Conservation (phyloP, 2,329 filamentous ascomycete species). For the Celoporthe dispersa region DNA sequence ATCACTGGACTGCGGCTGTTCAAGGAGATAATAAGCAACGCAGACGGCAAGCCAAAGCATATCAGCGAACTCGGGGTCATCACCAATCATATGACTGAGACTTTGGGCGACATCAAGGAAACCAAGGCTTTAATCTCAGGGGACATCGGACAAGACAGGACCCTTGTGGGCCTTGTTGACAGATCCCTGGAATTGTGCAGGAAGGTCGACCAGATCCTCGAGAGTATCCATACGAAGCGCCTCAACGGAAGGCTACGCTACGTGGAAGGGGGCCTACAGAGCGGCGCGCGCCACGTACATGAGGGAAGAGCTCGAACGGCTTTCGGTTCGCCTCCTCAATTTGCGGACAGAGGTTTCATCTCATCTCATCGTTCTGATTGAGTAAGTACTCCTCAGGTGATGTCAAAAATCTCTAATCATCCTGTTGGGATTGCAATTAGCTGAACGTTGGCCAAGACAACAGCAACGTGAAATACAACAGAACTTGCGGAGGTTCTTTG, state of each 20-base stretch:
- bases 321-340: not conserved
- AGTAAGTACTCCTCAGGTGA: not conserved
- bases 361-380: conserved; percentile 11
- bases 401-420: no score
- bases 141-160: not conserved
- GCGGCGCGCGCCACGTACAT: conserved; percentile 1
- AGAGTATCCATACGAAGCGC: not conserved
- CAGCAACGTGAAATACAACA: conserved; percentile 16
- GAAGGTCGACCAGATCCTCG: not conserved
- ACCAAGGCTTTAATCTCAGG: not conserved
- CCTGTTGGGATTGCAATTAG: not conserved
- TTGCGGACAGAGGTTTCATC: conserved; percentile 11
- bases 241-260: not conserved
- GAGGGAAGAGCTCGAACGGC: conserved; percentile 12
- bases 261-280: conserved; percentile 12
- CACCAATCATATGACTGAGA: not conserved
- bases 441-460: not conserved
- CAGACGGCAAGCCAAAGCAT: not conserved
- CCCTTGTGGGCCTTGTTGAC: conserved; percentile 2
- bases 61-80: not conserved
- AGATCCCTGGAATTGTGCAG: not conserved
- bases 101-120: not conserved
- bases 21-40: conserved; percentile 4
- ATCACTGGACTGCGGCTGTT: conserved; percentile 3
- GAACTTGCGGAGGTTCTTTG: not conserved